Evolutionary conservation across 1,284 basidiomycete genomes (phyloP).

Genomic region (Heliocybe sulcata): DNA sequence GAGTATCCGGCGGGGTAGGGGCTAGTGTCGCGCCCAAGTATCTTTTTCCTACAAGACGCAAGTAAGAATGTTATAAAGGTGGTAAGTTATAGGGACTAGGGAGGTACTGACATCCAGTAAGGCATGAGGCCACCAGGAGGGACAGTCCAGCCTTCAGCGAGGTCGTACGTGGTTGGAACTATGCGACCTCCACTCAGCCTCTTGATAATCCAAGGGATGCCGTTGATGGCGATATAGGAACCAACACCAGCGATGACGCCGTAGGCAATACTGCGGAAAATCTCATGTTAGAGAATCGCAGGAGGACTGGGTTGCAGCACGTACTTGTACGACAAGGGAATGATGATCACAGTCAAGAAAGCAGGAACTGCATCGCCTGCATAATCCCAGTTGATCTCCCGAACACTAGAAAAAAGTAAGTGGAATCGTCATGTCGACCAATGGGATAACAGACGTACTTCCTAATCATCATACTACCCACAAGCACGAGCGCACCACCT

Average conservation of each 20-base stretch:
- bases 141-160: conserved; percentile 59
- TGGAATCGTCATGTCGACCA: too few relatives aligned
- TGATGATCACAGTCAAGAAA: conserved; percentile 73
- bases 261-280: conserved; percentile 69
- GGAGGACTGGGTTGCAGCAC: conserved; percentile 12
- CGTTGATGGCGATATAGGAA: conserved; percentile 72
- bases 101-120: conserved; percentile 51
- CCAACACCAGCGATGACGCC: conserved; percentile 80
- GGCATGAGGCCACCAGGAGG: conserved; percentile 67
- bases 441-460: too few relatives aligned
- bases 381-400: conserved; percentile 87
- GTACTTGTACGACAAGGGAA: conserved; percentile 74
- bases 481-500: conserved; percentile 81
- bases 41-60: background rate
- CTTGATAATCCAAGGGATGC: conserved; percentile 53
- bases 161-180: conserved; percentile 58
- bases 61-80: background rate
- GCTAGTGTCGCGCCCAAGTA: background rate
- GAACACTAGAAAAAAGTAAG: conserved; percentile 52
- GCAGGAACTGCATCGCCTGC: conserved; percentile 82
- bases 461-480: conserved; percentile 85
- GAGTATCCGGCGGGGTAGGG: background rate
- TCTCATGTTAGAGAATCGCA: conserved; percentile 4
- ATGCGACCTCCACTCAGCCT: conserved; percentile 54
- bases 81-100: background rate